Evolutionary conservation across 306 rosid genomes (phyloP).

Genomic region (Trifolium repens): DNA sequence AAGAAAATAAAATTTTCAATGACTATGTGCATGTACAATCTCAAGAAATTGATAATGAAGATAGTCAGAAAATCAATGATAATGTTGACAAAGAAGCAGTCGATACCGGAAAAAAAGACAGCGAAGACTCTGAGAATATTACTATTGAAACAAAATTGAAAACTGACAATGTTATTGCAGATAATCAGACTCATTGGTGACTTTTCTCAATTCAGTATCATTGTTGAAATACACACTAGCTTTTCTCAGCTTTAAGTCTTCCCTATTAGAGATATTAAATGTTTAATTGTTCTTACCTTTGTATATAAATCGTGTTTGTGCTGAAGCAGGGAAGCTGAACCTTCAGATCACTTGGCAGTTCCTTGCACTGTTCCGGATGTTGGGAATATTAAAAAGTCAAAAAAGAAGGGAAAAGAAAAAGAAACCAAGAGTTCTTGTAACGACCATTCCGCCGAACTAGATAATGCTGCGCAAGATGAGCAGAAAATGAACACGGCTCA

Average conservation of each 20-base stretch:
- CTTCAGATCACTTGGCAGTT: conserved; percentile 24
- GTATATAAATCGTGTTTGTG: conserved; percentile 26
- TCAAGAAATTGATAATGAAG: conserved; percentile 52
- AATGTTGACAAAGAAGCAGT: conserved; percentile 38
- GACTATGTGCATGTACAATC: conserved; percentile 37
- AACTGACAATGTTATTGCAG: conserved; percentile 41
- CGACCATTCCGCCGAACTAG: conserved; percentile 33
- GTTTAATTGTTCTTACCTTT: conserved; percentile 17
- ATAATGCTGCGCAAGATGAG: conserved; percentile 33
- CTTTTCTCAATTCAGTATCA: conserved; percentile 19
- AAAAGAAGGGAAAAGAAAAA: conserved; percentile 42
- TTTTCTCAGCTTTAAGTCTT: conserved; percentile 24
- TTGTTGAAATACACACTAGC: conserved; percentile 12
- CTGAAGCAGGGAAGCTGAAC: conserved; percentile 44
- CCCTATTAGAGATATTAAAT: background rate
- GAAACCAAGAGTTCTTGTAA: conserved; percentile 38
- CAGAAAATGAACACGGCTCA: conserved; percentile 32
- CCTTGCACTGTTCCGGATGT: conserved; percentile 28
- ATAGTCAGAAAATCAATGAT: conserved; percentile 46
- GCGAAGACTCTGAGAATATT: conserved; percentile 43
- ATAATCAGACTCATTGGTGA: conserved; percentile 51
- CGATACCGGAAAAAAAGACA: conserved; percentile 47
- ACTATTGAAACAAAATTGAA: conserved; percentile 35
- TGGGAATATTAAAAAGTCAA: conserved; percentile 38
- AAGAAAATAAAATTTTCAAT: conserved; percentile 31